Evolutionary conservation across 306 rosid genomes (phyloP), one percentile per base, ranked within the genome.

Genomic region (Rosa chinensis): DNA sequence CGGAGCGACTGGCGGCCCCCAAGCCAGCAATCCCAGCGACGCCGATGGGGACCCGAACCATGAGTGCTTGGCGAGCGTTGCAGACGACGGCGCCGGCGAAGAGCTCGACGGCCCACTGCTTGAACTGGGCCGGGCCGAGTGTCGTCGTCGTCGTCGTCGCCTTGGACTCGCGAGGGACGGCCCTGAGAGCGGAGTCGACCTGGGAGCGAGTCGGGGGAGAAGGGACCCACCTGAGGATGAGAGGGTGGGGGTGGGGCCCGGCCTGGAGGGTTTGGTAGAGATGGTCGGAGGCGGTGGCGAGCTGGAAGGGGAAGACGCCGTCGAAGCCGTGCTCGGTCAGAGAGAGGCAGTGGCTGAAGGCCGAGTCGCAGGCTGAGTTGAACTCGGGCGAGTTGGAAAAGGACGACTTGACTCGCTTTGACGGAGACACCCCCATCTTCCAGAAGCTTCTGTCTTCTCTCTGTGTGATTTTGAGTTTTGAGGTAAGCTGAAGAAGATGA

Each of bases 271-370:
- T 44, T 12, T 25, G 55, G 92, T 92, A 87, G 79, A 92, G 88
- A 76, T 88, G 79, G 53, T 88, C 89, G 66, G 97, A 81, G 42
- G 97, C 98, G 6, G 88, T 68, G 84, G 76, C 63, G 84, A 94
- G 97, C 45, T 94, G 97, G 82, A 85, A 92, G 13, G 92, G 96
- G 55, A 89, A 86, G 50, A 92, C 94, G 49, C 92, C 93, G 42
- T 79, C 20, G 85, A 87, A 89, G 4, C 89, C 87, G 49, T 90
- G 90, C 77, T 90, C 89, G 0, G 97, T 90, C 4, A 88, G 88
- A 17, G 91, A 84, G 49, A 89, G 90, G 77, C 93, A 94, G 81
- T 87, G 84, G 0, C 83, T 56, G 88, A 85, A 94, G 10, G 88
- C 43, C 1, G 93, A 83, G 76, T 88, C 84, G 73, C 96, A 90